A percentile compares a stretch with the other conserved stretches of the same genome.
phyloP scores from a whole-genome alignment of 352 stramenopile species.

The Aphanomyces euteiches region DNA sequence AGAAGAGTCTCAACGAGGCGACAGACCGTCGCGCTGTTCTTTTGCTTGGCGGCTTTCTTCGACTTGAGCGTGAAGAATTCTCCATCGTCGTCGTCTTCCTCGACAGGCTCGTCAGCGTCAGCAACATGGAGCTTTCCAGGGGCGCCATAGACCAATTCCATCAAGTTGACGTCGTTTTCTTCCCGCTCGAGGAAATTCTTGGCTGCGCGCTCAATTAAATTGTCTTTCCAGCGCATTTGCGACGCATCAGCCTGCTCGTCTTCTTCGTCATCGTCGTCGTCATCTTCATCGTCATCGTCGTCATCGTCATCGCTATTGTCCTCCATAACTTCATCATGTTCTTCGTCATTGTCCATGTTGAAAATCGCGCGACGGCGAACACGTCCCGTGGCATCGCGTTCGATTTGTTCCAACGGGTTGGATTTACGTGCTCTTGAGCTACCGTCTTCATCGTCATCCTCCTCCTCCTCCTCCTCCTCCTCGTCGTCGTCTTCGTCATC shows the following conservation, averaged over 20 bases:
- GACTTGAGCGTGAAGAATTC: conserved; percentile 80
- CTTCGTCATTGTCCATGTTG: conserved; percentile 51
- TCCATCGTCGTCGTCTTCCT: conserved; percentile 55
- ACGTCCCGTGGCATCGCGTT: conserved; percentile 62
- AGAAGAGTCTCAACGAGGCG: neutral
- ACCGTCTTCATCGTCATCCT: conserved; percentile 46
- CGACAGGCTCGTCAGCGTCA: conserved; percentile 51
- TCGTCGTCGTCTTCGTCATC: conserved; percentile 47
- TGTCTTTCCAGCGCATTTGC: conserved; percentile 82
- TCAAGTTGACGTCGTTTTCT: conserved; percentile 79
- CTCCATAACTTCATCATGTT: conserved; percentile 39
- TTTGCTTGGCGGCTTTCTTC: conserved; percentile 34
- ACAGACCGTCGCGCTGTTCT: conserved; percentile 30
- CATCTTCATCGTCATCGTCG: conserved; percentile 46
- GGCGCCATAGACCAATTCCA: conserved; percentile 89
- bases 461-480: conserved; percentile 52
- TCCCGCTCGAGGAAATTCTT: conserved; percentile 83
- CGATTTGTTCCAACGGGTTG: conserved; percentile 56
- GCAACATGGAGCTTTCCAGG: conserved; percentile 77
- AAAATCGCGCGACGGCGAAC: conserved; percentile 78
- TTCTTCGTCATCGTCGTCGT: conserved; percentile 38
- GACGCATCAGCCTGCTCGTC: conserved; percentile 51
- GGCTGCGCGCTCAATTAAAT: conserved; percentile 76
- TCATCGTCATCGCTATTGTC: conserved; percentile 39
- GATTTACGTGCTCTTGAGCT: conserved; percentile 47